Conservation (phyloP, 768 basidiomycete species). For the Phlebiopsis flavidoalba region DNA sequence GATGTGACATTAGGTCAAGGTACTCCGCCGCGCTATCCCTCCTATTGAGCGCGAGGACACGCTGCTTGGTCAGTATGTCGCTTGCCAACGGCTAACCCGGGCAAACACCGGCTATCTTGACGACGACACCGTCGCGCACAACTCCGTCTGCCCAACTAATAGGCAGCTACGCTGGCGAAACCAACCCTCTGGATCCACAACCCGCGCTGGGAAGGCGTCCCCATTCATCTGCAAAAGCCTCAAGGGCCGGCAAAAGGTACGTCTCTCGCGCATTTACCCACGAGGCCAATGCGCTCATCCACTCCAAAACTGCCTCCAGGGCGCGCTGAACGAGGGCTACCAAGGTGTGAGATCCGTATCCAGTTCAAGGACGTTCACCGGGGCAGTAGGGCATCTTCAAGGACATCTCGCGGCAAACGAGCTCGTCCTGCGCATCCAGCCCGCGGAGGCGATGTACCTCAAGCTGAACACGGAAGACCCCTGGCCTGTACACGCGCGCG, state of each 20-base stretch:
- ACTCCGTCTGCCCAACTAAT: constrained; percentile 90
- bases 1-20: constrained; percentile 71
- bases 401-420: constrained; percentile 95
- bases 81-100: constrained; percentile 9
- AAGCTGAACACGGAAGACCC: constrained; percentile 95
- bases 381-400: constrained; percentile 97
- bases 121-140: constrained; percentile 90
- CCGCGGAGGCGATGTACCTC: constrained; percentile 92
- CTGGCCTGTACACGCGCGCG: constrained; percentile 84
- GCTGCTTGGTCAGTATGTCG: constrained; percentile 92
- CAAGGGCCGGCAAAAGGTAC: constrained; percentile 95
- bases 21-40: constrained; percentile 80
- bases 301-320: constrained; percentile 34
- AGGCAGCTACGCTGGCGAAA: constrained; percentile 92
- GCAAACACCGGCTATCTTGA: constrained; percentile 98
- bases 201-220: constrained; percentile 97
- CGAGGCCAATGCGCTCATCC: constrained; percentile 5
- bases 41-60: constrained; percentile 73
- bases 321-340: constrained; percentile 97
- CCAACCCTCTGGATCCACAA: constrained; percentile 90
- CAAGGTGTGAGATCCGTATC: constrained; percentile 95
- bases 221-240: constrained; percentile 98
- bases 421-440: constrained; percentile 95
- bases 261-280: constrained; percentile 14
- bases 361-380: constrained; percentile 98